Conservation (phyloP, 1,284 basidiomycete genomes). For the Rhodotorula glutinis region DNA sequence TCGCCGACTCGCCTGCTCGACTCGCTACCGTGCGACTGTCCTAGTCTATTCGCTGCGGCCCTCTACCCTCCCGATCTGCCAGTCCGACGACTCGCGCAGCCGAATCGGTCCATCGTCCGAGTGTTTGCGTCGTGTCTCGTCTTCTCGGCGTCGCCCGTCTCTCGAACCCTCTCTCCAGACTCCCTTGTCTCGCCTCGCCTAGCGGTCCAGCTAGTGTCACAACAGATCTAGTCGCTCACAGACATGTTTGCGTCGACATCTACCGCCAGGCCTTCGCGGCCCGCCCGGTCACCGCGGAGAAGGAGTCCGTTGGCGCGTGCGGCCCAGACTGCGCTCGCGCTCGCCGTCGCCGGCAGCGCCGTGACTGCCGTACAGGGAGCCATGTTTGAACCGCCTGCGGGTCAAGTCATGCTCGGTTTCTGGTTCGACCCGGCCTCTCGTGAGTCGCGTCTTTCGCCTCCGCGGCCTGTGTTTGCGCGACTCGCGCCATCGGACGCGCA, state of each 20-base stretch:
- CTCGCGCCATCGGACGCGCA: neutral
- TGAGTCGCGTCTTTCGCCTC: slow-evolving; percentile 6
- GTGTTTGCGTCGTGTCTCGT: neutral
- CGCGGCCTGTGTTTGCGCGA: neutral
- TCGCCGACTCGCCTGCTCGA: no score
- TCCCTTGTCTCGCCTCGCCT: neutral
- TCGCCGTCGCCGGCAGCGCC: slow-evolving; percentile 9
- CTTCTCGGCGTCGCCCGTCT: neutral
- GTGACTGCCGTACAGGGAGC: neutral
- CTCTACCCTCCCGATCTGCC: neutral
- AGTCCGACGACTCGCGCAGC: neutral
- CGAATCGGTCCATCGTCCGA: no score
- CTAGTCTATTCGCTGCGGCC: neutral
- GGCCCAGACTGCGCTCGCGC: slow-evolving; percentile 3
- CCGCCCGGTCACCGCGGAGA: neutral
- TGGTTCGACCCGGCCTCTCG: slow-evolving; percentile 39
- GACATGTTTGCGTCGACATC: neutral
- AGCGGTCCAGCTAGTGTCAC: no score
- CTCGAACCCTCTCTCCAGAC: neutral
- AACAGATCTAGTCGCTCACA: no score
- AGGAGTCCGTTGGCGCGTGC: slow-evolving; percentile 1
- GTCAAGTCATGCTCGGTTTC: slow-evolving; percentile 40
- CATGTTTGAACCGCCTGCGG: slow-evolving; percentile 31
- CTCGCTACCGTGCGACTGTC: neutral
- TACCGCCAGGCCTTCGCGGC: neutral